Evolutionary conservation across 495 filamentous ascomycete species (phyloP).

Genomic region (Aspergillus saccharolyticus): DNA sequence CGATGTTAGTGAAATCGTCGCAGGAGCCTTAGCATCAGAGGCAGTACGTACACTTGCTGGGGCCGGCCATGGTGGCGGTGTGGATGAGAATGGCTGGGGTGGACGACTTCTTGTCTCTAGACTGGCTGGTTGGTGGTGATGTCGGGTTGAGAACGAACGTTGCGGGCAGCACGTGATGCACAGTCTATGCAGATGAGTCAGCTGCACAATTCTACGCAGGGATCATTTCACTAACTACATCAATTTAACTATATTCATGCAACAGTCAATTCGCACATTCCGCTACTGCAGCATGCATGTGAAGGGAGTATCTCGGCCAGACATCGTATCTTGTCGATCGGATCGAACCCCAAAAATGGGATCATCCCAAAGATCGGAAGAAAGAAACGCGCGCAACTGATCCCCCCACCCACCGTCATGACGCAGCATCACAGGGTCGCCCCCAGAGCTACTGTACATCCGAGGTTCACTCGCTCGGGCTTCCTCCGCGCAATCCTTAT

Average conservation of each 20-base stretch:
- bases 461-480: conserved; percentile 2
- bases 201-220: too few relatives aligned
- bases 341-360: too few relatives aligned
- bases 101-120: conserved; percentile 1
- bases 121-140: conserved; percentile 3
- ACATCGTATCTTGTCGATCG: too few relatives aligned
- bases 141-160: conserved; percentile 4
- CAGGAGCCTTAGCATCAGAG: too few relatives aligned
- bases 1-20: not conserved
- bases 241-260: too few relatives aligned
- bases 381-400: too few relatives aligned
- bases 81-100: not conserved
- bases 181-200: not conserved
- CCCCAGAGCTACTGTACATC: not conserved
- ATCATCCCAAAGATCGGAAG: not conserved
- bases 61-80: conserved; percentile 42
- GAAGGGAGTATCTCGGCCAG: too few relatives aligned
- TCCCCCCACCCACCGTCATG: conserved; percentile 1
- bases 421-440: conserved; percentile 1
- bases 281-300: too few relatives aligned
- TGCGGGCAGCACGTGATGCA: not conserved
- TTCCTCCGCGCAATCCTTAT: not conserved
- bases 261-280: too few relatives aligned
- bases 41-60: conserved; percentile 42
- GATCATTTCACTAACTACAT: too few relatives aligned